phyloP scores from a whole-genome alignment of 352 stramenopile species.

The Phytophthora palmivora region DNA sequence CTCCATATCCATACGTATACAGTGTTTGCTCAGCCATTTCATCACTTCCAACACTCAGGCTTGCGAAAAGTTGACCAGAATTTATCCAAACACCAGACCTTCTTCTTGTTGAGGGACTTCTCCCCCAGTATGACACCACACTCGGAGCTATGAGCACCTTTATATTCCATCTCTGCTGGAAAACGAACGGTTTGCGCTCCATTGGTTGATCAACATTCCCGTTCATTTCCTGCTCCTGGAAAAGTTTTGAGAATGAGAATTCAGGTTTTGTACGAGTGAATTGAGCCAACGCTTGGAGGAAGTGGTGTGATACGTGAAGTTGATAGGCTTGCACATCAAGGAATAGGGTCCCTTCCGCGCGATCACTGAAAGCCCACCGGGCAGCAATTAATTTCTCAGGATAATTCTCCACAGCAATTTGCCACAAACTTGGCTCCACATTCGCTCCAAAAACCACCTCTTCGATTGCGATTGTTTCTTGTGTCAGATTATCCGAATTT shows the following conservation, averaged over 20 bases:
- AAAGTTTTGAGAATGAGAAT: conserved; percentile 13
- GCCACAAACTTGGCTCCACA: conserved; percentile 74
- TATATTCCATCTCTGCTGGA: conserved; percentile 39
- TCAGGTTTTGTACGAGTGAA: conserved; percentile 33
- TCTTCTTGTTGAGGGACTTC: conserved; percentile 14
- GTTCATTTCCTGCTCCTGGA: conserved; percentile 1
- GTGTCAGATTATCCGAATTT: conserved; percentile 1
- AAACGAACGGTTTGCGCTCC: conserved; percentile 17
- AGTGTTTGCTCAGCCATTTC: conserved; percentile 36
- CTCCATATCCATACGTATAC: conserved; percentile 8
- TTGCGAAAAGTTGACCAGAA: conserved; percentile 72
- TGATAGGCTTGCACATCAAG: conserved; percentile 80
- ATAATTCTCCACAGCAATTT: conserved; percentile 74
- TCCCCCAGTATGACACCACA: conserved; percentile 67
- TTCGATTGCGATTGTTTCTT: conserved; percentile 39
- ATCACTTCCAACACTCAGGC: conserved; percentile 43
- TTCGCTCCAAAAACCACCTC: conserved; percentile 74
- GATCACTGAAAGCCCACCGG: conserved; percentile 54
- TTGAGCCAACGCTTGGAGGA: conserved; percentile 42
- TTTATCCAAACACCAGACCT: conserved; percentile 53
- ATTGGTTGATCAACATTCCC: neutral
- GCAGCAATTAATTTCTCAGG: conserved; percentile 71
- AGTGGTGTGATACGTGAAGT: conserved; percentile 63
- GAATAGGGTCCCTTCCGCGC: conserved; percentile 53
- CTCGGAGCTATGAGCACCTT: conserved; percentile 79